phyloP scores from a whole-genome alignment of 2,329 filamentous ascomycete genomes.

The Hortaea sp. region DNA sequence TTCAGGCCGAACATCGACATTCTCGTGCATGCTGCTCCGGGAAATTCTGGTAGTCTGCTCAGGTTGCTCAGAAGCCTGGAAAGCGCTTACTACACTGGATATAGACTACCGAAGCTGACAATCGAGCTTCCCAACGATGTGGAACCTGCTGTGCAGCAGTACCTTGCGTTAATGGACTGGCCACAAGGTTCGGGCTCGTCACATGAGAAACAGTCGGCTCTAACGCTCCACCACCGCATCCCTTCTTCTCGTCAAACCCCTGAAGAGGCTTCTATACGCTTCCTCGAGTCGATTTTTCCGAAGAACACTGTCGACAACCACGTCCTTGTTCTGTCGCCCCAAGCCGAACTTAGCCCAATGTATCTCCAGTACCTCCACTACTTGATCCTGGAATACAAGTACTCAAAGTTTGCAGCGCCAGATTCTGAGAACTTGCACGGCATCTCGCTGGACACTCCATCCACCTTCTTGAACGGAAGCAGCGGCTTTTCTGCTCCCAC shows the following conservation, averaged over 20 bases:
- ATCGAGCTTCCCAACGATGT: conserved; percentile 69
- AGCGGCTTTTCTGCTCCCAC: conserved; percentile 34
- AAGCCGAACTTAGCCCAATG: conserved; percentile 66
- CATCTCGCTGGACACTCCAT: conserved; percentile 68
- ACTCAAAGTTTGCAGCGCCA: conserved; percentile 46
- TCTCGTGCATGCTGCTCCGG: conserved; percentile 63
- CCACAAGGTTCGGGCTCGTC: conserved; percentile 45
- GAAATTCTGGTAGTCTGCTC: conserved; percentile 63
- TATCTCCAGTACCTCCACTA: conserved; percentile 86
- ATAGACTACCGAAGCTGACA: conserved; percentile 62
- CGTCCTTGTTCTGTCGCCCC: conserved; percentile 73
- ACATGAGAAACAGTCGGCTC: conserved; percentile 30
- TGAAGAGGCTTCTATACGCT: conserved; percentile 62
- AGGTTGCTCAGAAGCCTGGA: conserved; percentile 67
- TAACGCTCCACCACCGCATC: conserved; percentile 69
- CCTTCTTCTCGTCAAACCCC: conserved; percentile 48
- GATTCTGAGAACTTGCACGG: conserved; percentile 55
- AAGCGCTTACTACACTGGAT: conserved; percentile 63
- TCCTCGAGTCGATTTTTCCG: conserved; percentile 85
- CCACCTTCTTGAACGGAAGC: conserved; percentile 51
- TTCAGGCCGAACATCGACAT: conserved; percentile 71
- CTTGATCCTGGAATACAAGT: conserved; percentile 62
- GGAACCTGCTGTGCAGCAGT: conserved; percentile 54
- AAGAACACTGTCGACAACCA: conserved; percentile 53
- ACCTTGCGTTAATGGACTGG: conserved; percentile 57